Evolutionary conservation across 176 grass and related monocot species (phyloP).

Genomic region (Bolboschoenus planiculmis): DNA sequence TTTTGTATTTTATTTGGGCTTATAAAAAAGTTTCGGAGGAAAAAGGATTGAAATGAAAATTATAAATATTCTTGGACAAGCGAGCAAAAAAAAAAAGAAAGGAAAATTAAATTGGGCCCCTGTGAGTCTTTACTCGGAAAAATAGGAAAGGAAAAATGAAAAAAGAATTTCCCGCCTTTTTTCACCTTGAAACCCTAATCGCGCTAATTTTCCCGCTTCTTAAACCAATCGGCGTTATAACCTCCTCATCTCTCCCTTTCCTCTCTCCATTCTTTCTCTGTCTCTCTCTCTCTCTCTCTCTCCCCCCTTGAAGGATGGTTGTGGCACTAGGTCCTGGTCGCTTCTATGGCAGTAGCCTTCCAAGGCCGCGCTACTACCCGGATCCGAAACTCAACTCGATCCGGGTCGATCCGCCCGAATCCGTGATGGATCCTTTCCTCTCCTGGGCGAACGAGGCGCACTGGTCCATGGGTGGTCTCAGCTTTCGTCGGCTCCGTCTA

Average conservation of each 20-base stretch:
- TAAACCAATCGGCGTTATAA: background rate
- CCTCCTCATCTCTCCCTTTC: slow-evolving; percentile 19
- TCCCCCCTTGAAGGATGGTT: slow-evolving; percentile 38
- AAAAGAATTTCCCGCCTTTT: slow-evolving; percentile 33
- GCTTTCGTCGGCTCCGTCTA: slow-evolving; percentile 56
- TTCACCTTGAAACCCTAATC: slow-evolving; percentile 30
- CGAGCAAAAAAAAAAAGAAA: background rate
- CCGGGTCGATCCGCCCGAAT: slow-evolving; percentile 50
- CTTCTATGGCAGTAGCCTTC: slow-evolving; percentile 80
- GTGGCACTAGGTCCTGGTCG: slow-evolving; percentile 48
- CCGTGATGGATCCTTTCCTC: slow-evolving; percentile 62
- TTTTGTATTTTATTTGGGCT: too few relatives aligned
- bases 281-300: background rate
- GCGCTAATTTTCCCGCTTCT: slow-evolving; percentile 19
- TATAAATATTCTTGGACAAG: background rate
- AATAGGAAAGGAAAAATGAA: background rate
- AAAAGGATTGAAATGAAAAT: background rate
- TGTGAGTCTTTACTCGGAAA: background rate
- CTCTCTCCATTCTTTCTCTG: slow-evolving; percentile 8
- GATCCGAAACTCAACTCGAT: slow-evolving; percentile 28
- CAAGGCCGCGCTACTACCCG: slow-evolving; percentile 54
- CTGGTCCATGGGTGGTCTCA: slow-evolving; percentile 89
- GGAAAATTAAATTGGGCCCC: background rate
- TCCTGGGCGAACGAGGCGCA: slow-evolving; percentile 72
- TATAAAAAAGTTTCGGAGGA: too few relatives aligned